These are phyloP conservation scores for Massospora cicadina DNA, from an alignment of 371 early-diverging fungal species.

Conservation along the genomic window DNA sequence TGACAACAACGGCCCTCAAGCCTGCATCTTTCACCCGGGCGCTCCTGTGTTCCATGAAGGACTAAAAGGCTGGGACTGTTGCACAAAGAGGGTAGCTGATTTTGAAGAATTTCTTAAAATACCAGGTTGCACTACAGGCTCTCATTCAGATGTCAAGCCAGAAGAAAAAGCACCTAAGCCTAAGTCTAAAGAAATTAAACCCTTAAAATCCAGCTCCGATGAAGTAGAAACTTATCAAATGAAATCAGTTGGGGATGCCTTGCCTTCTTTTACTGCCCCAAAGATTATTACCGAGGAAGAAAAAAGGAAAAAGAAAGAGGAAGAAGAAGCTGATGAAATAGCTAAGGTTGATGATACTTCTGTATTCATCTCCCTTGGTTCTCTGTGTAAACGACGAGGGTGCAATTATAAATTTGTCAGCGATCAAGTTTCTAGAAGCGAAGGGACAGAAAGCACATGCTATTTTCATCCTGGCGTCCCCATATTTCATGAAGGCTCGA, in stretches of 20 bases:
- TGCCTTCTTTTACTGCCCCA: conserved; percentile 1
- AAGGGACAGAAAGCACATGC: conserved; percentile 36
- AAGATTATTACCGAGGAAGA: conserved; percentile 5
- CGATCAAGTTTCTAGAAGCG: conserved; percentile 37
- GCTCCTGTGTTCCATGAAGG: conserved; percentile 84
- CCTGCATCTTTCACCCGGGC: conserved; percentile 76
- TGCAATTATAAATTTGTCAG: conserved; percentile 51
- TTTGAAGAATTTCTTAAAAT: conserved; percentile 95
- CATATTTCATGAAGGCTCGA: conserved; percentile 84
- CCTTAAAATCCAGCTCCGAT: conserved; percentile 13
- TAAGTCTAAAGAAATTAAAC: conserved; percentile 13
- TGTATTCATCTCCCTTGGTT: conserved; percentile 55
- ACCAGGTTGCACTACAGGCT: conserved; percentile 54
- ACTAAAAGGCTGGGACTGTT: conserved; percentile 81
- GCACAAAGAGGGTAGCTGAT: conserved; percentile 73
- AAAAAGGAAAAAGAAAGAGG: conserved; percentile 5
- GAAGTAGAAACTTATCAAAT: conserved; percentile 15
- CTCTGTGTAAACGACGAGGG: conserved; percentile 65
- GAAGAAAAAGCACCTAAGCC: conserved; percentile 11
- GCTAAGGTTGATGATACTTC: conserved; percentile 22
- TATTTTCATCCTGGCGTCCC: conserved; percentile 74
- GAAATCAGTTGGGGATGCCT: conserved; percentile 13
- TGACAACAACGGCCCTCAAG: conserved; percentile 24
- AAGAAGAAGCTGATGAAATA: conserved; percentile 12
- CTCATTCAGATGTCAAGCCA: conserved; percentile 35